Evolutionary conservation across 2,329 filamentous ascomycete species (phyloP), one percentile per base, ranked within the genome.

Genomic region (Microdochium trichocladiopsis): DNA sequence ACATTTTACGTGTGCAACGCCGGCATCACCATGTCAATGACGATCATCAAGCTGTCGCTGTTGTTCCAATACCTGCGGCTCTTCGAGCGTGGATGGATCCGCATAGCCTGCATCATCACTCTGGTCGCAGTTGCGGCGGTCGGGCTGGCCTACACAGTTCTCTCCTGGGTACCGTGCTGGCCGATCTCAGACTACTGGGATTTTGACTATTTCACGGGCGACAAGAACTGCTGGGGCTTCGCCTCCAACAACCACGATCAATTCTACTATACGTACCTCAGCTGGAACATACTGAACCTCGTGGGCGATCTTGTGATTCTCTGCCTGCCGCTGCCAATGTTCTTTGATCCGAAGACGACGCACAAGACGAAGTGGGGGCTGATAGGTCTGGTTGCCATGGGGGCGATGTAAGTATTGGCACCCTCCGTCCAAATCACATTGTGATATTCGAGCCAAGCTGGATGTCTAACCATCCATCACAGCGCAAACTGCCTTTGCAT

Each of bases 401-500:
- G 60, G 3, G 50, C 47, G 33, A 28, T 57, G 60, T 61, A 52
- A 47, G 58, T 55, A 18, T 10, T 24, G 21, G n/a, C 28, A 37
- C 25, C 2, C 6, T n/a, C 23, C 36, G 22, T 33, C 31, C 21
- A 9, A 2, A 21, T 11, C 28, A 31, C 28, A 4, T n/a, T n/a
- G n/a, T n/a, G n/a, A n/a, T n/a, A n/a, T n/a, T n/a, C n/a, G n/a
- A n/a, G n/a, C n/a, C n/a, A n/a, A n/a, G n/a, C n/a, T n/a, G n/a
- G n/a, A n/a, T n/a, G n/a, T n/a, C n/a, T n/a, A n/a, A n/a, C n/a
- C n/a, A n/a, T n/a, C n/a, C n/a, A n/a, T n/a, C 51, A 50, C 23
- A 62, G 61, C 16, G 61, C 62, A 28, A 61, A 66, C 50, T 55
- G 59, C 25, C 57, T 68, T 51, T 65, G 66, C 2, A 58, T 61